phyloP scores from a whole-genome alignment of 495 filamentous ascomycete genomes.

The Penicillium angulare region DNA sequence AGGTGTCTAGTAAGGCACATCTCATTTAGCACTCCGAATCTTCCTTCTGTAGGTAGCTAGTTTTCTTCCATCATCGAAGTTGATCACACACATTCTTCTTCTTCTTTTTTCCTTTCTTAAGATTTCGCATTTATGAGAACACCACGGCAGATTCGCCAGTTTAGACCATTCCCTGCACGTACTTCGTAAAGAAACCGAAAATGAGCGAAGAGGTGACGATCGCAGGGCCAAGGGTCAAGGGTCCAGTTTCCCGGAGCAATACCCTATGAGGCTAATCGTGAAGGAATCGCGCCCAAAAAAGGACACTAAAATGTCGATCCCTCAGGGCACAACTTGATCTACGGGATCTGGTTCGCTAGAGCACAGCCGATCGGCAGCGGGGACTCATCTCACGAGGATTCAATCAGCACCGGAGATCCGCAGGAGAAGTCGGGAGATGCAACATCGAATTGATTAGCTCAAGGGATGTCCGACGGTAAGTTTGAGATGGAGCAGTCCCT shows the following conservation, averaged over 20 bases:
- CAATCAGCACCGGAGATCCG: slow-evolving; percentile 23
- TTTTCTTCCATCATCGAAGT: too few species aligned
- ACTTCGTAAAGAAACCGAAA: background rate
- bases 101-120: too few species aligned
- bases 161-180: too few species aligned
- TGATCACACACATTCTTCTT: too few species aligned
- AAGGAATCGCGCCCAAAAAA: background rate
- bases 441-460: slow-evolving; percentile 11
- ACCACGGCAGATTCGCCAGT: too few species aligned
- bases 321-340: background rate
- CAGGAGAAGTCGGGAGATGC: slow-evolving; percentile 13
- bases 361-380: slow-evolving; percentile 12
- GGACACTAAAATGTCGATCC: background rate
- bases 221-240: background rate
- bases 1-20: too few species aligned
- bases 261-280: slow-evolving; percentile 7
- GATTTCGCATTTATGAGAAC: too few species aligned
- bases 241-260: background rate
- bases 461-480: slow-evolving; percentile 5
- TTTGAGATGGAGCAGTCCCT: background rate
- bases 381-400: slow-evolving; percentile 16
- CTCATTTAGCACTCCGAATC: too few species aligned
- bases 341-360: background rate
- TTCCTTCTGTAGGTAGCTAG: too few species aligned
- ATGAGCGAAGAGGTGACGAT: background rate